Conservation (phyloP, 306 rosid species). For the Phaseolus lunatus region DNA sequence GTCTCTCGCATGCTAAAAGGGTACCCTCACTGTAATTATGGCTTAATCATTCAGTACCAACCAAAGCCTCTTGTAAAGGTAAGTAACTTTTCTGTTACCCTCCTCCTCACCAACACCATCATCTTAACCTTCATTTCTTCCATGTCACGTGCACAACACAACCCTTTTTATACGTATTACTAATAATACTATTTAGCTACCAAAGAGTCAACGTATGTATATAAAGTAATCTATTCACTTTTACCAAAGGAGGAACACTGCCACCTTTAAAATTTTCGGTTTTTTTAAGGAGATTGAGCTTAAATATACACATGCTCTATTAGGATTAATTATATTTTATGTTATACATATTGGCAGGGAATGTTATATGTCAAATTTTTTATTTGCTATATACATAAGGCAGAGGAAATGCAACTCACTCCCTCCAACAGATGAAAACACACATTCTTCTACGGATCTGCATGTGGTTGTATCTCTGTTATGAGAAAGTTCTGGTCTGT, state of each 20-base stretch:
- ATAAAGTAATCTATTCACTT: background rate
- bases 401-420: constrained; percentile 29
- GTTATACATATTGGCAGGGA: background rate
- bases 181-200: background rate
- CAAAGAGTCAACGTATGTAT: background rate
- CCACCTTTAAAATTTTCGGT: background rate
- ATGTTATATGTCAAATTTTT: constrained; percentile 33
- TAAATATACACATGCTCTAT: background rate
- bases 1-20: constrained; percentile 45
- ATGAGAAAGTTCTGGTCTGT: constrained; percentile 2
- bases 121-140: constrained; percentile 28
- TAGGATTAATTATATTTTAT: background rate
- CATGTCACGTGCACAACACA: background rate
- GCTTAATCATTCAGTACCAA: constrained; percentile 62
- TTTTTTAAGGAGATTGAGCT: background rate
- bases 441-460: constrained; percentile 31
- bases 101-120: constrained; percentile 10
- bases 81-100: constrained; percentile 51
- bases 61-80: constrained; percentile 57
- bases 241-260: background rate
- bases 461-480: constrained; percentile 41
- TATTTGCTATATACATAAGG: constrained; percentile 36
- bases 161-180: background rate
- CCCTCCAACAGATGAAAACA: constrained; percentile 31
- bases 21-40: constrained; percentile 53